phyloP scores from a whole-genome alignment of 2,329 filamentous ascomycete genomes.

The Fusarium vanettenii region DNA sequence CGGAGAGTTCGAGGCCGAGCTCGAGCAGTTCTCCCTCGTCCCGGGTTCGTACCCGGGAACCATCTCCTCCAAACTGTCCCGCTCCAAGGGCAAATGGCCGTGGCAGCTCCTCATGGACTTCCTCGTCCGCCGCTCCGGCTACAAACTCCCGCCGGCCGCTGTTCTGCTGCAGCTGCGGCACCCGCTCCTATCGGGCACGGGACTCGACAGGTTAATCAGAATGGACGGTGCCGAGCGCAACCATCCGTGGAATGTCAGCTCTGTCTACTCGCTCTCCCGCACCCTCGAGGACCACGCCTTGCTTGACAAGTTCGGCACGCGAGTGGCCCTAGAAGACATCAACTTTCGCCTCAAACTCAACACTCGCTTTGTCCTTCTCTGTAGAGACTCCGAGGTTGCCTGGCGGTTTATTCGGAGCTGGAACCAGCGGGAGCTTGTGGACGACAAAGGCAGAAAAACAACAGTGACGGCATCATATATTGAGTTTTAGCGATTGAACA shows the following conservation, averaged over 20 bases:
- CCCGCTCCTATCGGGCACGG: conserved; percentile 43
- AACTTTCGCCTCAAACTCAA: conserved; percentile 34
- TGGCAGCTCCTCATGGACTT: conserved; percentile 42
- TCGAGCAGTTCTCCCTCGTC: conserved; percentile 46
- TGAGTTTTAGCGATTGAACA: conserved; percentile 45
- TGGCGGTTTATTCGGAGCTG: conserved; percentile 55
- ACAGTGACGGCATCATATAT: conserved; percentile 47
- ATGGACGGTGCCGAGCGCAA: conserved; percentile 20
- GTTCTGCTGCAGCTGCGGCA: conserved; percentile 48
- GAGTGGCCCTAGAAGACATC: conserved; percentile 13
- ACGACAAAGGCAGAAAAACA: conserved; percentile 23
- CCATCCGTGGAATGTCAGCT: conserved; percentile 22
- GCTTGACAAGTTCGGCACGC: conserved; percentile 3
- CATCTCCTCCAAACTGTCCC: conserved; percentile 28
- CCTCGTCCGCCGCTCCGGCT: conserved; percentile 37
- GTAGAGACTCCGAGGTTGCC: conserved; percentile 47
- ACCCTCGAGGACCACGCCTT: not conserved
- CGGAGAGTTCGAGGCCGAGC: conserved; percentile 33
- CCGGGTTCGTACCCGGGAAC: conserved; percentile 37
- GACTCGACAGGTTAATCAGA: conserved; percentile 25
- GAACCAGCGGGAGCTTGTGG: conserved; percentile 51
- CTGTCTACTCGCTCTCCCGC: conserved; percentile 22
- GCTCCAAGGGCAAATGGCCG: conserved; percentile 33
- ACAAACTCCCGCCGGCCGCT: conserved; percentile 40
- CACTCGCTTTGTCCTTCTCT: conserved; percentile 50